Conservation (phyloP, 768 basidiomycete species). For the Tylopilus sp. region DNA sequence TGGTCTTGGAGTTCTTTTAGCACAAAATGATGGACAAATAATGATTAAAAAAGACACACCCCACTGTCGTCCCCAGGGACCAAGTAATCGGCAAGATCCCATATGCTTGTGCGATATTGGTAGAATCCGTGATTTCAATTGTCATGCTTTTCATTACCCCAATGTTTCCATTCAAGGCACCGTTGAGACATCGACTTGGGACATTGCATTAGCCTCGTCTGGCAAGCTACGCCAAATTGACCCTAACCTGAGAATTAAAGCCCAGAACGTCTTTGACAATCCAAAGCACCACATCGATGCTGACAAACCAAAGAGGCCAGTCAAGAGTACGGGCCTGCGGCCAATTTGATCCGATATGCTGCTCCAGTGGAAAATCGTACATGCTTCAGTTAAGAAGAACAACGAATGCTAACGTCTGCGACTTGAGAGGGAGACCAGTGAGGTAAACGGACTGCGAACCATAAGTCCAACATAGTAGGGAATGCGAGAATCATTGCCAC, state of each 20-base stretch:
- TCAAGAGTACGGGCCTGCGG: constrained; percentile 46
- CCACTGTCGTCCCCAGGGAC: constrained; percentile 39
- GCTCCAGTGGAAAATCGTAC: constrained; percentile 48
- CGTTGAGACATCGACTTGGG: constrained; percentile 42
- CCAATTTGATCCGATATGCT: constrained; percentile 47
- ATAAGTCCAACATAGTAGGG: constrained; percentile 48
- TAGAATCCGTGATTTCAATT: constrained; percentile 39
- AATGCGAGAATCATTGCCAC: constrained; percentile 43
- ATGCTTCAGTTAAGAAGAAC: constrained; percentile 48
- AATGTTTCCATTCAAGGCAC: constrained; percentile 54
- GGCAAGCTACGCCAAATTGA: neutral
- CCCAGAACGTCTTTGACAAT: constrained; percentile 45
- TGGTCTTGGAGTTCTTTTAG: constrained; percentile 43
- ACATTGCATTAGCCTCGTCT: neutral
- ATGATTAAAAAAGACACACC: constrained; percentile 31
- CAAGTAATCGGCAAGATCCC: constrained; percentile 54
- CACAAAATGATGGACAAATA: neutral
- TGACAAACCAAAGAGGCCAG: constrained; percentile 42
- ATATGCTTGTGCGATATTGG: constrained; percentile 41
- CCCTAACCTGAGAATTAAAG: constrained; percentile 37
- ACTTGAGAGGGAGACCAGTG: neutral
- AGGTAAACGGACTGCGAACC: constrained; percentile 28
- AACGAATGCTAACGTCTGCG: constrained; percentile 37
- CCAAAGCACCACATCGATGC: constrained; percentile 48
- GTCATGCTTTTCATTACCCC: constrained; percentile 47